phyloP scores from a whole-genome alignment of 257 asterid species.

The Anisodus acutangulus region DNA sequence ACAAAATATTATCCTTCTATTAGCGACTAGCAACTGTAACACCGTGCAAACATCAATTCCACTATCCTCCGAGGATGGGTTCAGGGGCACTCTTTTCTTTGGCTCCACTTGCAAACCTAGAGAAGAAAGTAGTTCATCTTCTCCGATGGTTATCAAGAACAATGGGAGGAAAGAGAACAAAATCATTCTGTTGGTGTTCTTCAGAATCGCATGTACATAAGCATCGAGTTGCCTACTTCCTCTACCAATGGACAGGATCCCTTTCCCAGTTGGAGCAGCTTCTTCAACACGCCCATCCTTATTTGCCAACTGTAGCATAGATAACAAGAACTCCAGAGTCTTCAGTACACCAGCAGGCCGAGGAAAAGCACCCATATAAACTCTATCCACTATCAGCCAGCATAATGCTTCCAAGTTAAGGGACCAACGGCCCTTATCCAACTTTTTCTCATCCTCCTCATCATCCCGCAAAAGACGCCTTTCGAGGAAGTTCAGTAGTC shows the following conservation, averaged over 20 bases:
- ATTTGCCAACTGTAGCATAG: slow-evolving; percentile 97
- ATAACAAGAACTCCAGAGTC: slow-evolving; percentile 89
- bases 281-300: slow-evolving; percentile 98
- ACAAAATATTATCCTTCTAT: slow-evolving; percentile 83
- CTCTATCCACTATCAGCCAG: slow-evolving; percentile 94
- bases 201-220: slow-evolving; percentile 74
- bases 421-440: slow-evolving; percentile 89
- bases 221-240: slow-evolving; percentile 90
- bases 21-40: slow-evolving; percentile 86
- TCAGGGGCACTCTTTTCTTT: slow-evolving; percentile 53
- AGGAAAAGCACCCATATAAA: slow-evolving; percentile 95
- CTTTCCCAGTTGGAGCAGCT: slow-evolving; percentile 76
- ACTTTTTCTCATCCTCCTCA: slow-evolving; percentile 88
- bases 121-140: slow-evolving; percentile 79
- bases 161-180: slow-evolving; percentile 92
- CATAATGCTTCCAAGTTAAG: slow-evolving; percentile 83
- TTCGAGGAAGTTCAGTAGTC: slow-evolving; percentile 95
- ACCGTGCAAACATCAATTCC: slow-evolving; percentile 72
- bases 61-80: slow-evolving; percentile 63
- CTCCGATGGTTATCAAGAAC: slow-evolving; percentile 84
- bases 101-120: slow-evolving; percentile 76
- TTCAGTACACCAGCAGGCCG: slow-evolving; percentile 83
- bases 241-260: slow-evolving; percentile 92
- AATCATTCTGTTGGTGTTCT: slow-evolving; percentile 80
- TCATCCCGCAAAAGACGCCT: slow-evolving; percentile 94